Conservation (phyloP, 495 filamentous ascomycete genomes). For the Cladorrhinum samala region DNA sequence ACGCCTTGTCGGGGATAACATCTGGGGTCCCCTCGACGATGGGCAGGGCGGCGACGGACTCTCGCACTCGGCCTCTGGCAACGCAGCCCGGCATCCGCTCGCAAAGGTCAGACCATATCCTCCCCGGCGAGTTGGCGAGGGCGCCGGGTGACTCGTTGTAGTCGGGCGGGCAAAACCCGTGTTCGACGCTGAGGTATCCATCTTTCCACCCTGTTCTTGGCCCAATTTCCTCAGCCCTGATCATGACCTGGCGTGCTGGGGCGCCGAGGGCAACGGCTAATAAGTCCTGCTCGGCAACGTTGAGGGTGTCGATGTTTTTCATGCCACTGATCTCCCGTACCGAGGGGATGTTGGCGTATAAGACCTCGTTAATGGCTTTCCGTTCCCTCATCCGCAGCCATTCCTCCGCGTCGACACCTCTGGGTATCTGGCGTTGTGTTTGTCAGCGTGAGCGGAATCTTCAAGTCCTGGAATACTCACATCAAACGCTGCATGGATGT, state of each 20-base stretch:
- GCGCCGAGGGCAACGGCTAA: conserved; percentile 46
- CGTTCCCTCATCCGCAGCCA: conserved; percentile 33
- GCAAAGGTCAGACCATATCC: conserved; percentile 49
- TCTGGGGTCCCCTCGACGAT: conserved; percentile 42
- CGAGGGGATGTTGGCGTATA: conserved; percentile 30
- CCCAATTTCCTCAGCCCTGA: conserved; percentile 47
- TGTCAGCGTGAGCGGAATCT: not conserved
- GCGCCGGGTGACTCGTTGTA: conserved; percentile 43
- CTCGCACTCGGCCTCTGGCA: conserved; percentile 41
- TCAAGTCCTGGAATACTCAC: conserved; percentile 12
- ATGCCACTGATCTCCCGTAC: conserved; percentile 25
- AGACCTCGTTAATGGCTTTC: conserved; percentile 35
- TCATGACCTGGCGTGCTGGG: conserved; percentile 46
- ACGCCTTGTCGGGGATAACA: conserved; percentile 43
- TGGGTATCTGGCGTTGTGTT: conserved; percentile 24
- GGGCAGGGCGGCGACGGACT: conserved; percentile 43
- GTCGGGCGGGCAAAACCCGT: conserved; percentile 47
- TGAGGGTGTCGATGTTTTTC: conserved; percentile 39
- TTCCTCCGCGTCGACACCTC: conserved; percentile 30
- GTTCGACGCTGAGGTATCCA: conserved; percentile 45
- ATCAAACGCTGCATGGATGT: conserved; percentile 36
- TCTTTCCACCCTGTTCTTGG: conserved; percentile 47
- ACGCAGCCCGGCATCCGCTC: conserved; percentile 49
- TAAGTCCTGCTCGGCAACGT: conserved; percentile 39
- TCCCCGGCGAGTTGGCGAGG: conserved; percentile 41